Evolutionary conservation across 305 asterid species (phyloP).

Genomic region (Fraxinus xanthoxyloides): DNA sequence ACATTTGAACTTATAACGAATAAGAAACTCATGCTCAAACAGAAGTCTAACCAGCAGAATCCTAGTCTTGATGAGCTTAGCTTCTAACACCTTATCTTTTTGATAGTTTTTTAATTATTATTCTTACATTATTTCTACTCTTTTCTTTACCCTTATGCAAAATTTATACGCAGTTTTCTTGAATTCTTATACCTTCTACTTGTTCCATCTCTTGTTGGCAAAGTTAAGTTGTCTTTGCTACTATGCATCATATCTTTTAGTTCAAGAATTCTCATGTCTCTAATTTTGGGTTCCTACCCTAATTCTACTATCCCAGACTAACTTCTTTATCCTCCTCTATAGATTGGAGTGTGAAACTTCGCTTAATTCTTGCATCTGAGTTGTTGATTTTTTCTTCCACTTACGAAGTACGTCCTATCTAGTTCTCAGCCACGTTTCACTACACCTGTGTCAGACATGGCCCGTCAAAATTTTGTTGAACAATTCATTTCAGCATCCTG

Average conservation of each 20-base stretch:
- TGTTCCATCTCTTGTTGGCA: no score
- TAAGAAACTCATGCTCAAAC: neutral
- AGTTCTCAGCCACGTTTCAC: neutral
- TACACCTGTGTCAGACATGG: neutral
- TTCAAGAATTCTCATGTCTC: neutral
- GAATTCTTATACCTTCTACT: no score
- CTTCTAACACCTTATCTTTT: neutral
- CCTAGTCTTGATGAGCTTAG: neutral
- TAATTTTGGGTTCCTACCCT: neutral
- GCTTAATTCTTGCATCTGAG: neutral
- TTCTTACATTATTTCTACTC: no score
- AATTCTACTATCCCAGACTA: neutral
- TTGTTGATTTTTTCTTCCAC: neutral
- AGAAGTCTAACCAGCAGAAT: neutral
- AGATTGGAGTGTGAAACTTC: neutral
- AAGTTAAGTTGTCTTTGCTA: neutral
- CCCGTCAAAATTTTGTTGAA: neutral
- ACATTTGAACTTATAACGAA: neutral
- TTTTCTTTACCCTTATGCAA: no score
- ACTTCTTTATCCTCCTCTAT: neutral
- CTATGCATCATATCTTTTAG: neutral
- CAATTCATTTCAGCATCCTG: neutral
- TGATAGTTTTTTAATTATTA: neutral
- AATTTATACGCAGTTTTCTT: no score
- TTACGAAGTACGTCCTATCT: neutral